Conservation (phyloP, 2,329 filamentous ascomycete genomes). For the Fusarium irregulare region DNA sequence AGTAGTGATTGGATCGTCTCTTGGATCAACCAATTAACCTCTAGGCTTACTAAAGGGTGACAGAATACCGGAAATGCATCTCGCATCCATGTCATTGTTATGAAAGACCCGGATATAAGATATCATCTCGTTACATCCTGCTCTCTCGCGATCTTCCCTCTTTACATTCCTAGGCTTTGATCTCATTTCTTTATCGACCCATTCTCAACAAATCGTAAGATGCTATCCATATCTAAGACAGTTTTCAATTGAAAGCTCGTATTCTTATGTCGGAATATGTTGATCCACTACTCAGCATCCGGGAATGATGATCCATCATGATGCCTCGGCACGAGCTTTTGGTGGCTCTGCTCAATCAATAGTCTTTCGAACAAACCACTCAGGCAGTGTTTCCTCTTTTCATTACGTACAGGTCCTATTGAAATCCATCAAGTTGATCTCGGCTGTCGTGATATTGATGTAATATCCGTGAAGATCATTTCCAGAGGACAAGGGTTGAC, state of each 20-base stretch:
- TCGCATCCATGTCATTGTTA: background rate
- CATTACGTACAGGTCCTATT: background rate
- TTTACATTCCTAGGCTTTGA: background rate
- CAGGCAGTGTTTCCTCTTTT: background rate
- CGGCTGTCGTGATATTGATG: background rate
- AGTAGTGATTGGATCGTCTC: background rate
- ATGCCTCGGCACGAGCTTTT: background rate
- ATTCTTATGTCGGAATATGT: background rate
- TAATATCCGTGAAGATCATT: background rate
- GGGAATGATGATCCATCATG: background rate
- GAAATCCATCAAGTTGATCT: background rate
- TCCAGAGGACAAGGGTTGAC: background rate
- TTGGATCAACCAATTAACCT: background rate
- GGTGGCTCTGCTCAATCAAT: background rate
- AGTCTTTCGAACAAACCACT: background rate
- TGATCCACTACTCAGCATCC: background rate
- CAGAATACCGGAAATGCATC: background rate
- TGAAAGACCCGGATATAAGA: background rate
- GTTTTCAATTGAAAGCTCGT: background rate
- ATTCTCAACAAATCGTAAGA: background rate
- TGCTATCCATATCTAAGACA: background rate
- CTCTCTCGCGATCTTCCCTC: background rate
- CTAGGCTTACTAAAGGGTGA: background rate
- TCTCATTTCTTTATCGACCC: background rate
- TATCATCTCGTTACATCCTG: background rate